phyloP scores from a whole-genome alignment of 148 eudicot genomes.

The Spergularia marina region DNA sequence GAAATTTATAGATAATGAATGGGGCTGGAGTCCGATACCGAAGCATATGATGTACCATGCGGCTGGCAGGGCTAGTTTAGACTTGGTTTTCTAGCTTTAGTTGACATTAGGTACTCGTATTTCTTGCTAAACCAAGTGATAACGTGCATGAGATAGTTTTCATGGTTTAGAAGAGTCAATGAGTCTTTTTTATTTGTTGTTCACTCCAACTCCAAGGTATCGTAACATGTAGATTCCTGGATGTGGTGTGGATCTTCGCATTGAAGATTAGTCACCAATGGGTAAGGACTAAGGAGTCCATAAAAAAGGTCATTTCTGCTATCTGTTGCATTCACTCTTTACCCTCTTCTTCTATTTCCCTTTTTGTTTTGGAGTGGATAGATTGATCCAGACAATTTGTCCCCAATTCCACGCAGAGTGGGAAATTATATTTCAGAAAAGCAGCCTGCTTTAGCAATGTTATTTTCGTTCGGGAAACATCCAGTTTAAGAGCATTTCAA shows the following conservation, averaged over 20 bases:
- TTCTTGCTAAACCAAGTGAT: neutral
- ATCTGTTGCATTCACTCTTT: neutral
- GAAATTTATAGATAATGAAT: no score
- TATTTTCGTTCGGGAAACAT: neutral
- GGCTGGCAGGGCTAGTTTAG: no score
- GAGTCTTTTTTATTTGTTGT: neutral
- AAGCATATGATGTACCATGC: no score
- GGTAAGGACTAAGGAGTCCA: neutral
- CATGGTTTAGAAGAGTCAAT: neutral
- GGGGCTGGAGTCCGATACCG: no score
- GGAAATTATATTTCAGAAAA: neutral
- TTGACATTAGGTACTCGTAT: no score
- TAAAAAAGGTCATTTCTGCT: neutral
- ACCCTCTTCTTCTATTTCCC: no score
- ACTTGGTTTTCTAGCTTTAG: no score
- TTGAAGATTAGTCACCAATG: neutral
- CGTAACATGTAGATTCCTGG: neutral
- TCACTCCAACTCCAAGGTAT: neutral
- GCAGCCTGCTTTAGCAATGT: neutral
- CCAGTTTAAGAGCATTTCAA: constrained; percentile 7
- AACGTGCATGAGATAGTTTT: neutral
- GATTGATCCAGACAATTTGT: neutral
- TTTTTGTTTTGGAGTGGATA: neutral
- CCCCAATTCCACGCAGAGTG: neutral
- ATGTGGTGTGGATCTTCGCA: neutral